A percentile compares a stretch with the other conserved stretches of the same genome.
Evolutionary conservation across 139 green algal species (phyloP).

Genomic region (Gonium pectorale): DNA sequence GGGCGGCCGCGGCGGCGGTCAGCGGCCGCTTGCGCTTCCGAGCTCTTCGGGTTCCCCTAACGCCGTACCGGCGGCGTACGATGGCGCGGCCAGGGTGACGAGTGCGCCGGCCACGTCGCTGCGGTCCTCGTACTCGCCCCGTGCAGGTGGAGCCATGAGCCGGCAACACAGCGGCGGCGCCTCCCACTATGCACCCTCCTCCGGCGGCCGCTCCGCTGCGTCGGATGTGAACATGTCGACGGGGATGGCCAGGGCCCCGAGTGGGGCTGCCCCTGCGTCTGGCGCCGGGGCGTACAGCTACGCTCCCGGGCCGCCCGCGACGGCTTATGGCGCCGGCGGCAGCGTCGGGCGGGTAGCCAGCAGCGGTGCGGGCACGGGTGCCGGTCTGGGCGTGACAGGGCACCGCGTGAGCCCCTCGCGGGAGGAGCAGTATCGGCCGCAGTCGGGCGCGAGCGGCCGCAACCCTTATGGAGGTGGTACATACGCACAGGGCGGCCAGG

Average conservation of each 20-base stretch:
- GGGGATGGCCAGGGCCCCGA: neutral
- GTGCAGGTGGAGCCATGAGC: neutral
- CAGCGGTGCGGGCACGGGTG: neutral
- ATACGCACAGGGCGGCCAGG: neutral
- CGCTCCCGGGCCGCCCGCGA: neutral
- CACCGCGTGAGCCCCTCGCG: too few relatives aligned
- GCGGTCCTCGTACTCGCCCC: neutral
- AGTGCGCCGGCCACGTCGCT: neutral
- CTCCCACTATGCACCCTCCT: neutral
- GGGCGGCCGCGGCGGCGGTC: neutral
- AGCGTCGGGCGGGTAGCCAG: neutral
- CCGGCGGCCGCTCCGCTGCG: too few relatives aligned
- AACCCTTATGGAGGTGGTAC: neutral
- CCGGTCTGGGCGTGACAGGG: neutral
- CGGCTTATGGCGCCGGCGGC: too few relatives aligned
- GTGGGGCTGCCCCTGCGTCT: neutral
- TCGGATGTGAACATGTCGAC: neutral
- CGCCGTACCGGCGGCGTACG: neutral
- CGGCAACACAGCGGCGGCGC: neutral
- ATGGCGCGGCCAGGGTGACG: neutral
- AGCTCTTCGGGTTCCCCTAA: neutral
- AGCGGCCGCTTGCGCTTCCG: conserved; percentile 12
- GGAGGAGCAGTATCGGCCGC: neutral
- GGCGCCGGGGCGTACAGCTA: neutral
- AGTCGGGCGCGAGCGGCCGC: too few relatives aligned